These are phyloP conservation scores for Metschnikowia baotianmanensis DNA, from an alignment of 805 yeast genomes.

Conservation along the genomic window DNA sequence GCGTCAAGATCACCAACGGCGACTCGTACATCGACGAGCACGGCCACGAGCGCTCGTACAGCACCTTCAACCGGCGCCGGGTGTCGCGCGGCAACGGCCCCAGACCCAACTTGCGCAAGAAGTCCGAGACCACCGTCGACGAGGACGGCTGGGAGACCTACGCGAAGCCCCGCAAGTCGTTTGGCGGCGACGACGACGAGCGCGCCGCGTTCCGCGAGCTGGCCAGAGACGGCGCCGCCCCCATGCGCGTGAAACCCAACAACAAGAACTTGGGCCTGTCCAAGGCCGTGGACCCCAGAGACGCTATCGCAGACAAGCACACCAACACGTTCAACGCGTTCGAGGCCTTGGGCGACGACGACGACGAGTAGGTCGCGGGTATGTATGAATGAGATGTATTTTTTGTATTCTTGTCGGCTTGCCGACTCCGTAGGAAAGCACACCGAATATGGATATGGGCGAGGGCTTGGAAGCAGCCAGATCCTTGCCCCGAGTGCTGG, in stretches of 20 bases:
- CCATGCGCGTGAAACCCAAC: slow-evolving; percentile 61
- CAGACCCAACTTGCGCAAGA: slow-evolving; percentile 56
- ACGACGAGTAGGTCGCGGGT: slow-evolving; percentile 36
- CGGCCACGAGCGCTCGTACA: slow-evolving; percentile 45
- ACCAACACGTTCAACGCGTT: slow-evolving; percentile 73
- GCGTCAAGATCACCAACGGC: slow-evolving; percentile 35
- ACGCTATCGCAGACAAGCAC: slow-evolving; percentile 65
- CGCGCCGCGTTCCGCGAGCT: slow-evolving; percentile 48
- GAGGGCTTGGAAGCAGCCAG: too few relatives aligned
- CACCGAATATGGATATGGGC: too few relatives aligned
- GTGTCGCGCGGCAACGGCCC: slow-evolving; percentile 43
- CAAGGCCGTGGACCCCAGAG: slow-evolving; percentile 71
- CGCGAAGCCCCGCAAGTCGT: slow-evolving; percentile 44
- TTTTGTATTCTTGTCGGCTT: too few relatives aligned
- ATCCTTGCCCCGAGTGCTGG: too few relatives aligned
- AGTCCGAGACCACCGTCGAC: slow-evolving; percentile 55
- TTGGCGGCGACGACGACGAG: slow-evolving; percentile 48
- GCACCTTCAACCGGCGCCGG: slow-evolving; percentile 57
- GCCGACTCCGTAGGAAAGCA: too few relatives aligned
- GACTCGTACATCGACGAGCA: slow-evolving; percentile 46
- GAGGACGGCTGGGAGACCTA: slow-evolving; percentile 84
- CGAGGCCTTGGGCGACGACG: slow-evolving; percentile 69
- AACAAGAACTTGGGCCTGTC: slow-evolving; percentile 73
- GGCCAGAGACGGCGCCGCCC: slow-evolving; percentile 43
- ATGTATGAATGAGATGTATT: slow-evolving; percentile 9